These are phyloP conservation scores for Nicotiana benthamiana DNA, from an alignment of 257 asterid genomes.

Conservation along the genomic window DNA sequence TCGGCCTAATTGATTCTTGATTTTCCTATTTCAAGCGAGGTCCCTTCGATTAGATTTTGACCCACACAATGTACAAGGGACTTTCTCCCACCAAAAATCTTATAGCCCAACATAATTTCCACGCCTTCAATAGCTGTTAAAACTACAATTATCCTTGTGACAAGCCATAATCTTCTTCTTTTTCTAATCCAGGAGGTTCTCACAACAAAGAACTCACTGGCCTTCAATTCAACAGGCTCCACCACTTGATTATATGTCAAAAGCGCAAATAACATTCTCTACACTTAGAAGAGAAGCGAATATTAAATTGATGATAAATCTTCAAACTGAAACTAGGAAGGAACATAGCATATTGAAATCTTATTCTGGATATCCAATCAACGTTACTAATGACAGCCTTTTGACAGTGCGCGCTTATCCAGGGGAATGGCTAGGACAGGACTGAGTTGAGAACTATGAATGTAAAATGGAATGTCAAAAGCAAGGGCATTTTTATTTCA, in stretches of 20 bases:
- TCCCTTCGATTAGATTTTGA: no score
- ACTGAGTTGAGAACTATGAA: neutral
- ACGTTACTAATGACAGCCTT: neutral
- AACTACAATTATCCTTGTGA: neutral
- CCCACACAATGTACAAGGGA: no score
- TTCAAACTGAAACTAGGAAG: neutral
- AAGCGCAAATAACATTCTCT: neutral
- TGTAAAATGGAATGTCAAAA: neutral
- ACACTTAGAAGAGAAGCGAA: neutral
- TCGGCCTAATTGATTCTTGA: no score
- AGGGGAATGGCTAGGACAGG: neutral
- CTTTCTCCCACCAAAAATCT: neutral
- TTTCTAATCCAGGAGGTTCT: neutral
- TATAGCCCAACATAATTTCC: neutral
- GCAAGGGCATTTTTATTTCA: neutral
- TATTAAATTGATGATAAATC: neutral
- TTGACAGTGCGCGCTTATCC: neutral
- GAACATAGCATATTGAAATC: neutral
- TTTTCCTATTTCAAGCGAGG: no score
- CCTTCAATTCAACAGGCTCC: neutral
- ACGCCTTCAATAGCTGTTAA: neutral
- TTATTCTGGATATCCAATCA: neutral
- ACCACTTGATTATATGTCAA: neutral
- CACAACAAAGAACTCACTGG: no score
- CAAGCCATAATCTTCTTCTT: neutral